A percentile compares a stretch with the other conserved stretches of the same genome.
These are phyloP conservation scores for Termitomyces heimii DNA, from an alignment of 768 basidiomycete species.

Conservation along the genomic window DNA sequence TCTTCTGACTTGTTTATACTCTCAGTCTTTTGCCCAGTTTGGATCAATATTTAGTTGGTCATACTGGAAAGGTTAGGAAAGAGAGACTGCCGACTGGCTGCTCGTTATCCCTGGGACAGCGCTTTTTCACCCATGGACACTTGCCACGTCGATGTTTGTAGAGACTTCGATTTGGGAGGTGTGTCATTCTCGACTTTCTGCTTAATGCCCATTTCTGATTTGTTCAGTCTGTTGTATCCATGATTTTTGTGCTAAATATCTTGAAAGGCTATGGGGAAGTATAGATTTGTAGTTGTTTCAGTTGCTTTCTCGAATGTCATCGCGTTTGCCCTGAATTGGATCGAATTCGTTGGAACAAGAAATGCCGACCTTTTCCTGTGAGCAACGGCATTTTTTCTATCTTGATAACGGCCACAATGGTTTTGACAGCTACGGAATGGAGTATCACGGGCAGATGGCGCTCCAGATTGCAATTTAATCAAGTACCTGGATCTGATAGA, in stretches of 20 bases:
- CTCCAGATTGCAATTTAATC: constrained; percentile 78
- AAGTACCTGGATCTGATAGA: constrained; percentile 81
- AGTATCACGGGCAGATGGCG: constrained; percentile 90
- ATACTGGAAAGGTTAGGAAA: constrained; percentile 41
- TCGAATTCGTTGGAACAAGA: constrained; percentile 69
- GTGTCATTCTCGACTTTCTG: constrained; percentile 21
- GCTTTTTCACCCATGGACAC: constrained; percentile 88
- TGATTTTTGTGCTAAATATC: constrained; percentile 78
- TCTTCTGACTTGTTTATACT: neutral
- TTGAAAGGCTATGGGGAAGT: constrained; percentile 93
- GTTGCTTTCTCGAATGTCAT: constrained; percentile 84
- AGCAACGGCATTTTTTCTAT: constrained; percentile 20
- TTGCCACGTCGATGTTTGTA: constrained; percentile 83
- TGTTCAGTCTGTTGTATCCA: constrained; percentile 66
- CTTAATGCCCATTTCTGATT: constrained; percentile 4
- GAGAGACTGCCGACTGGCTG: constrained; percentile 54
- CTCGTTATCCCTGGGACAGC: constrained; percentile 77
- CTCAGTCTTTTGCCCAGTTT: neutral
- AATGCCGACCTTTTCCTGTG: constrained; percentile 76
- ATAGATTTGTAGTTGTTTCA: constrained; percentile 81
- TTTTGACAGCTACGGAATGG: constrained; percentile 70
- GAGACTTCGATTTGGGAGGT: constrained; percentile 86
- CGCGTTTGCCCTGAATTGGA: constrained; percentile 82
- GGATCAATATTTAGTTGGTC: constrained; percentile 37
- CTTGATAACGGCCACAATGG: constrained; percentile 1